Evolutionary conservation across 1,139 yeast genomes (phyloP), one percentile per base, ranked within the genome.

Genomic region (Spathaspora jeffriesii): DNA sequence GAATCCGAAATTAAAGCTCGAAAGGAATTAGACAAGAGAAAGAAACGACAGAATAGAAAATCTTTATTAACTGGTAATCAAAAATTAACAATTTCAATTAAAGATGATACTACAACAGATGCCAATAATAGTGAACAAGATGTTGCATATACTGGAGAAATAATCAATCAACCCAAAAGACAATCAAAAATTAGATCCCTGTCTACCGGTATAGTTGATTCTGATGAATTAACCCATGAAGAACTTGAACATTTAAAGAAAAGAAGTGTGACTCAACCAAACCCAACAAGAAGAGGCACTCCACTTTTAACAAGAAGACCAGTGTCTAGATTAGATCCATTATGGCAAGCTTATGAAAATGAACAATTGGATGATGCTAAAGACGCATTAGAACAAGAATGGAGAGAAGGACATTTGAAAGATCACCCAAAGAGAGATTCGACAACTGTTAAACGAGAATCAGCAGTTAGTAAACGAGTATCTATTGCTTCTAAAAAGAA

Each of bases 251-350:
- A 63, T 17, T 57, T 74, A 52, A 78, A 78, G 56, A 67, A 71
- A 53, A 67, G 85, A 49, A 69, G 82, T 1, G 78, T 71, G 1
- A 77, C 84, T 18, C 78, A 73, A 51, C 79, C 73, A 30, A 60
- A 56, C 38, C 67, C 71, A 5, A 58, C 59, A 52, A 55, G 74
- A 55, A 64, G 79, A 65, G 71, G 53, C 57, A 80, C 60, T 73
- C 67, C 78, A 8, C 55, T 71, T 14, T 67, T 75, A 47, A 68
- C 76, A 2, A 65, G 81, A 55, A 77, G 90, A 59, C 93, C 93
- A 8, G 82, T 83, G 28, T 85, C 92, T 1, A 78, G 82, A 57
- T 70, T 86, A 48, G 93, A 86, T 67, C 93, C 93, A 37, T 69
- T 68, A 57, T 75, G 78, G 79, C 67, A 67, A 40, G 78, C 76